Evolutionary conservation across 2,329 filamentous ascomycete species (phyloP).

Genomic region (Gremmenia infestans): DNA sequence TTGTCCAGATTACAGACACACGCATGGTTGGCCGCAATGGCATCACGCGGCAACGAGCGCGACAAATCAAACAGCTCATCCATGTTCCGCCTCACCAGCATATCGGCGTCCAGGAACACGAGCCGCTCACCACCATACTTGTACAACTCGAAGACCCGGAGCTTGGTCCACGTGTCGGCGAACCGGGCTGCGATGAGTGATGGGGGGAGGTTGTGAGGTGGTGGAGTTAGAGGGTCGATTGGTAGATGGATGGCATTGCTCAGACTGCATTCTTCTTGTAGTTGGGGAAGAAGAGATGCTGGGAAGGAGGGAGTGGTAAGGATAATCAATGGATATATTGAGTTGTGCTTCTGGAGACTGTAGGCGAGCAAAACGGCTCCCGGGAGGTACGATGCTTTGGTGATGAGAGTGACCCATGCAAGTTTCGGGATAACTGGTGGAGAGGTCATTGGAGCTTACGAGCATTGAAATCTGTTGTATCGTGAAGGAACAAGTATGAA

Average conservation of each 20-base stretch:
- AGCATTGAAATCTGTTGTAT: background rate
- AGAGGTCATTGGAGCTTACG: background rate
- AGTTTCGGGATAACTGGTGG: slow-evolving; percentile 4
- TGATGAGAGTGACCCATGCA: slow-evolving; percentile 76
- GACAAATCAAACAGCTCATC: slow-evolving; percentile 78
- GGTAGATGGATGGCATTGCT: slow-evolving; percentile 59
- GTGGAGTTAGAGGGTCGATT: slow-evolving; percentile 65
- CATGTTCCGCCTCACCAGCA: slow-evolving; percentile 77
- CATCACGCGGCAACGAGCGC: slow-evolving; percentile 57
- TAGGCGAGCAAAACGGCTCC: slow-evolving; percentile 75
- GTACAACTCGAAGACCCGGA: slow-evolving; percentile 65
- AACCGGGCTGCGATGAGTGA: slow-evolving; percentile 73
- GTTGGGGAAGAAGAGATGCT: slow-evolving; percentile 35
- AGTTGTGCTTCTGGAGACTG: slow-evolving; percentile 58
- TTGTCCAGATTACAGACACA: slow-evolving; percentile 78
- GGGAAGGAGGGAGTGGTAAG: slow-evolving; percentile 75
- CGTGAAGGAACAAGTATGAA: background rate
- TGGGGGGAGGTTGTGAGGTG: slow-evolving; percentile 42
- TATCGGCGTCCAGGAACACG: slow-evolving; percentile 80
- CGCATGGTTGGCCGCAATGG: slow-evolving; percentile 77
- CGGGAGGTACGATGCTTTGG: slow-evolving; percentile 71
- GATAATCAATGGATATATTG: slow-evolving; percentile 70
- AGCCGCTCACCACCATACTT: slow-evolving; percentile 64
- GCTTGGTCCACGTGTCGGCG: slow-evolving; percentile 83
- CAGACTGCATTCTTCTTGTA: slow-evolving; percentile 61